Base-by-base conservation (phyloP, 1,139 yeast species). In the Saccharomyces hybrid region DNA sequence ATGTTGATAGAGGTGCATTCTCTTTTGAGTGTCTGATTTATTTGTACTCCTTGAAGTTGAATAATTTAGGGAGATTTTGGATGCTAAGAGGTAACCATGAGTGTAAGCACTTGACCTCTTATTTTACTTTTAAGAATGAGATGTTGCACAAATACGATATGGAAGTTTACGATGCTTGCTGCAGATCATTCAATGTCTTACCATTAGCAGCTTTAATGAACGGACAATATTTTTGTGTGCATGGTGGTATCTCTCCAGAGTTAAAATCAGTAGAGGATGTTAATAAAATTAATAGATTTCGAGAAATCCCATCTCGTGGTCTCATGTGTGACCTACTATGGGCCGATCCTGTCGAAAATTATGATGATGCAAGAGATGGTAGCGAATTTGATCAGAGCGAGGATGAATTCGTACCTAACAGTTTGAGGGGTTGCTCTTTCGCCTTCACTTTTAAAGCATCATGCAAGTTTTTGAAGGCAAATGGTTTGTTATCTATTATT, bases 171-270 rank as follows among this genome's bases (percentile, higher is more conserved):
- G 85, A 85, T 56, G 86, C 83, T 41, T 82, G 90, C 60, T 77
- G 91, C 67, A 76, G 75, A 46, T 85, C 96, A 7, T 91, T 91
- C 71, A 88, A 88, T 67, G 82, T 95, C 1, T 74, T 91, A 58
- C 97, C 97, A 1, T 76, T 91, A 61, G 96, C 95, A 1, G 97
- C 97, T 0, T 76, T 91, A 44, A 87, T 91, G 93, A 90, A 90
- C 73, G 83, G 85, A 60, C 97, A 91, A 70, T 90, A 90, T 64
- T 85, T 91, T 69, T 91, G 97, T 71, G 95, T 90, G 53, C 98
- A 90, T 68, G 97, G 97, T 51, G 97, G 97, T 6, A 75, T 90
- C 28, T 86, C 95, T 16, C 96, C 96, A 5, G 95, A 88, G 54
- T 74, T 90, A 59, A 79, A 76, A 56, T 75, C 84, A 3, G 76